These are phyloP conservation scores for Myriosclerotinia scirpicola DNA, from an alignment of 2,329 filamentous ascomycete genomes.

Conservation along the genomic window DNA sequence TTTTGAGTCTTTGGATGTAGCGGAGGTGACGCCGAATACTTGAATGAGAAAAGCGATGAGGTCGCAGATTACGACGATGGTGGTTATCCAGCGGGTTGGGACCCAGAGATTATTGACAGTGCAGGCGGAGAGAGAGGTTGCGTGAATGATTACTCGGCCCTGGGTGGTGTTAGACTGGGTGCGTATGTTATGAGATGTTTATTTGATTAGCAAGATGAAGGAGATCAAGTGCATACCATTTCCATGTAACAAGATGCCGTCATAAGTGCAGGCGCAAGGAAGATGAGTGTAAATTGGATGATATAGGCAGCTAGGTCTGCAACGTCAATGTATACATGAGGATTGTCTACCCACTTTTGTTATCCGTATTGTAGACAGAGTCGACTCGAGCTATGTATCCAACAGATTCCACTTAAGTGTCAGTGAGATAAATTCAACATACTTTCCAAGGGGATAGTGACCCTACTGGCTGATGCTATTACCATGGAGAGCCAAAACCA, in stretches of 20 bases:
- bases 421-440: too few relatives aligned
- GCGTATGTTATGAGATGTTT: constrained; percentile 39
- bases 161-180: not conserved
- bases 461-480: too few relatives aligned
- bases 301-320: constrained; percentile 34
- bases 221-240: constrained; percentile 34
- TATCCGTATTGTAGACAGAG: too few relatives aligned
- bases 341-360: too few relatives aligned
- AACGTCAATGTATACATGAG: too few relatives aligned
- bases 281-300: constrained; percentile 43
- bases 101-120: constrained; percentile 42
- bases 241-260: constrained; percentile 53
- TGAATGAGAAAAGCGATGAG: constrained; percentile 49
- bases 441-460: too few relatives aligned
- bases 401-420: too few relatives aligned
- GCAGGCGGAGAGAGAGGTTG: constrained; percentile 41
- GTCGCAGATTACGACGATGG: constrained; percentile 49
- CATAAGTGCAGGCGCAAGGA: constrained; percentile 50
- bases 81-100: constrained; percentile 46
- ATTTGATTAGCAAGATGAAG: not conserved
- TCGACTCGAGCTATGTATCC: too few relatives aligned
- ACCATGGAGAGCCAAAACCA: too few relatives aligned
- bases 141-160: constrained; percentile 47
- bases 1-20: constrained; percentile 45
- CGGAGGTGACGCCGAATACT: constrained; percentile 47